phyloP scores from a whole-genome alignment of 306 rosid genomes.

The Malus asiatica region DNA sequence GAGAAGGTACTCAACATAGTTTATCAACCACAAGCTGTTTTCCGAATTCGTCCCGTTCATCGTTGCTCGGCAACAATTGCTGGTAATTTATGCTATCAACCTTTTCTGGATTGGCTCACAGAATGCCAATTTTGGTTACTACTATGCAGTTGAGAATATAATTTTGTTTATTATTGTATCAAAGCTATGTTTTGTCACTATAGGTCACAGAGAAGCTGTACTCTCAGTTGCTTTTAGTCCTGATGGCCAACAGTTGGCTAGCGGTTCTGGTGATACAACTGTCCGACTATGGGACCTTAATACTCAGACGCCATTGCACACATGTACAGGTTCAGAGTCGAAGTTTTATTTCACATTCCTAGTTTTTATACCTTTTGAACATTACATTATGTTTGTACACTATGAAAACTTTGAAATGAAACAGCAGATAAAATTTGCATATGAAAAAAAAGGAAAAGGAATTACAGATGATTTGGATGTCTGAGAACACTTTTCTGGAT shows the following conservation, averaged over 20 bases:
- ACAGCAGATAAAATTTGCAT: too few relatives aligned
- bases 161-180: background rate
- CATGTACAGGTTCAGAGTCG: slow-evolving; percentile 69
- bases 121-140: background rate
- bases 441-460: background rate
- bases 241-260: slow-evolving; percentile 81
- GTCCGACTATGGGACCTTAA: slow-evolving; percentile 86
- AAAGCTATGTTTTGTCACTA: slow-evolving; percentile 1
- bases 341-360: slow-evolving; percentile 12
- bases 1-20: slow-evolving; percentile 86
- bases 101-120: background rate
- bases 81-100: slow-evolving; percentile 36
- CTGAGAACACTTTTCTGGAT: background rate
- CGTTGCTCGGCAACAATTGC: slow-evolving; percentile 93
- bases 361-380: background rate
- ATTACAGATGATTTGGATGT: background rate
- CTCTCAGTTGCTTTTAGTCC: slow-evolving; percentile 86
- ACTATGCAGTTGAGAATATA: background rate
- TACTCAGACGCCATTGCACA: slow-evolving; percentile 81
- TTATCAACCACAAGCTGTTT: slow-evolving; percentile 93
- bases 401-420: background rate
- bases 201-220: slow-evolving; percentile 90
- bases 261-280: slow-evolving; percentile 95
- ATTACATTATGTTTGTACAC: background rate
- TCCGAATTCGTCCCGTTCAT: slow-evolving; percentile 72